phyloP scores from a whole-genome alignment of 768 basidiomycete genomes.

The Clavulina sp. region DNA sequence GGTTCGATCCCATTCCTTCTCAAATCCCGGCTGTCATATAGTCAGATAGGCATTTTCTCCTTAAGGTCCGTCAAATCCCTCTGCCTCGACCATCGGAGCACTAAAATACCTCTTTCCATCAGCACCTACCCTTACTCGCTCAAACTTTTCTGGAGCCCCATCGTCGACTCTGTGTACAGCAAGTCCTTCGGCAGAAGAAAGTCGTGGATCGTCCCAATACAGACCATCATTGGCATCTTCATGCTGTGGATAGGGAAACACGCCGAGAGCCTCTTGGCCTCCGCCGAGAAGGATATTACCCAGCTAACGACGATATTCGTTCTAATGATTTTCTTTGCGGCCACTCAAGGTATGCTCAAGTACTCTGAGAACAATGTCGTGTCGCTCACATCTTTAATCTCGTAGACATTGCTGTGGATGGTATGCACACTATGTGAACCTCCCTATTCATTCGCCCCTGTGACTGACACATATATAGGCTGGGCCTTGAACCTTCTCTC shows the following conservation, averaged over 20 bases:
- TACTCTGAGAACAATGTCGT: not conserved
- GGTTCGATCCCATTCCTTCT: conserved; percentile 95
- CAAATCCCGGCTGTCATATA: conserved; percentile 89
- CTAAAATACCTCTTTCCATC: not conserved
- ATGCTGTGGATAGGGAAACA: conserved; percentile 26
- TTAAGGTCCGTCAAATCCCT: conserved; percentile 29
- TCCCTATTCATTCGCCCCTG: not conserved
- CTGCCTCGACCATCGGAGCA: conserved; percentile 12
- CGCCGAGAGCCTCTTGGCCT: conserved; percentile 21
- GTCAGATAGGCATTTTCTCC: conserved; percentile 87
- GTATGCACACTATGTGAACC: conserved; percentile 16
- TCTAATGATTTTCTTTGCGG: conserved; percentile 81
- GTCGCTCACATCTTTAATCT: conserved; percentile 11
- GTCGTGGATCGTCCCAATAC: conserved; percentile 98
- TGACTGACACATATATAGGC: conserved; percentile 12
- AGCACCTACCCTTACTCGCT: conserved; percentile 74
- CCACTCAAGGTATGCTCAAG: conserved; percentile 62
- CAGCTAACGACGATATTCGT: conserved; percentile 68
- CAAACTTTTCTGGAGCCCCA: conserved; percentile 92
- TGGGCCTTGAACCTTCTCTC: conserved; percentile 48
- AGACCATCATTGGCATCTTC: conserved; percentile 67
- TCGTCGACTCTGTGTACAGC: conserved; percentile 83
- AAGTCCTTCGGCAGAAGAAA: conserved; percentile 79
- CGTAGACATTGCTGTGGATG: conserved; percentile 96
- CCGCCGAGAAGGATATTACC: conserved; percentile 15